Percentiles rank a stretch among this genome's conserved stretches.
These are phyloP conservation scores for Cladochytrium tenue DNA, from an alignment of 371 early-diverging fungal genomes.

Conservation along the genomic window DNA sequence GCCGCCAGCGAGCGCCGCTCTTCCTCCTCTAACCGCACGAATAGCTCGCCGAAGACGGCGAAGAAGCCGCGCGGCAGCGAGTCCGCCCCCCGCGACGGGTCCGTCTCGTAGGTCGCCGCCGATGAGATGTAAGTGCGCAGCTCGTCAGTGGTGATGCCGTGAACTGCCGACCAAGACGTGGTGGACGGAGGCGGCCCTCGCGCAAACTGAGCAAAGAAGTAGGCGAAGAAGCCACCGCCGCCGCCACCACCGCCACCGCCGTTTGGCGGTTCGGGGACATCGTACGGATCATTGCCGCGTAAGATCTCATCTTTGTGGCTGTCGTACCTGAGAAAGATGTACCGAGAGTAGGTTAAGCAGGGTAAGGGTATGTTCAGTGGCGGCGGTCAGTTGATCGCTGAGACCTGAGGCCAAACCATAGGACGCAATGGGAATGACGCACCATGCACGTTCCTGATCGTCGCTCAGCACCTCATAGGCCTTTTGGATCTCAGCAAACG, in stretches of 20 bases:
- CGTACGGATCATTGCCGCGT: slow-evolving; percentile 63
- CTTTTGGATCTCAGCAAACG: slow-evolving; percentile 83
- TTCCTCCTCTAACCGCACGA: slow-evolving; percentile 73
- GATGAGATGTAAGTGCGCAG: slow-evolving; percentile 73
- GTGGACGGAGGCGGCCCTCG: slow-evolving; percentile 14
- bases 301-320: slow-evolving; percentile 80
- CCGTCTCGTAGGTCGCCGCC: slow-evolving; percentile 68
- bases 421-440: slow-evolving; percentile 7
- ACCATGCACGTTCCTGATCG: slow-evolving; percentile 89
- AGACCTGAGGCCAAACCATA: not conserved
- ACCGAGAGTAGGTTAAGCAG: not conserved
- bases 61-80: slow-evolving; percentile 65
- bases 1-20: slow-evolving; percentile 67
- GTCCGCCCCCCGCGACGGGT: slow-evolving; percentile 9
- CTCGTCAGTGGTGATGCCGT: slow-evolving; percentile 54
- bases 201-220: too few relatives aligned
- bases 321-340: slow-evolving; percentile 62
- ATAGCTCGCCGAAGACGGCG: slow-evolving; percentile 75
- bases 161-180: slow-evolving; percentile 25
- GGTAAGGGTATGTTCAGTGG: not conserved
- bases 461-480: slow-evolving; percentile 76
- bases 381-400: too few relatives aligned
- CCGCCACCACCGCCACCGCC: too few relatives aligned
- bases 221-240: too few relatives aligned
- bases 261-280: slow-evolving; percentile 34